A percentile compares a stretch with the other conserved stretches of the same genome.
These are phyloP conservation scores for Rauvolfia tetraphylla DNA, from an alignment of 257 asterid genomes.

Conservation along the genomic window DNA sequence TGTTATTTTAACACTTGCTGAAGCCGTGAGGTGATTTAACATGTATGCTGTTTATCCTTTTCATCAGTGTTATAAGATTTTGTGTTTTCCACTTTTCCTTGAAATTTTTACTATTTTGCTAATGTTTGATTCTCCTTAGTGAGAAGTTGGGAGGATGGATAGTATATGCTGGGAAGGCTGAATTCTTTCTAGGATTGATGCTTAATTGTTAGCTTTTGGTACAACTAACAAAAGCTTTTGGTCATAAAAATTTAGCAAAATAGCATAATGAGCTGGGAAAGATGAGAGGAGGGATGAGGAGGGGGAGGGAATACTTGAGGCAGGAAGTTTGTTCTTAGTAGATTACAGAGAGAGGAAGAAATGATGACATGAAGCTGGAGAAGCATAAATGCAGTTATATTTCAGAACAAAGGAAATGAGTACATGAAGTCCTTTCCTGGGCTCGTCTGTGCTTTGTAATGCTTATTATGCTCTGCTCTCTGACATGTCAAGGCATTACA, in stretches of 20 bases:
- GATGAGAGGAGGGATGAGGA: neutral
- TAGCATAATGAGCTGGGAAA: neutral
- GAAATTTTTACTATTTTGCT: neutral
- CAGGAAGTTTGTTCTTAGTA: neutral
- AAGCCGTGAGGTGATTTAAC: neutral
- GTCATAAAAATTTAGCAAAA: neutral
- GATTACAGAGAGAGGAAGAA: neutral
- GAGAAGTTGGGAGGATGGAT: neutral
- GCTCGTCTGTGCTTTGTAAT: neutral
- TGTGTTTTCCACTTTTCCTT: neutral
- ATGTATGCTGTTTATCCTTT: neutral
- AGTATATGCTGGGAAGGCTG: neutral
- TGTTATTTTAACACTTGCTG: constrained; percentile 7
- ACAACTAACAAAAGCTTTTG: neutral
- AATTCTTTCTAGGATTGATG: neutral
- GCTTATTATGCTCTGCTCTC: neutral
- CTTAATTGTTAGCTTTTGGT: neutral
- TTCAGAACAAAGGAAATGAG: neutral
- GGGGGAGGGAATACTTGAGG: neutral
- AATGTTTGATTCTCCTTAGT: neutral
- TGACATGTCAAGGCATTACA: neutral
- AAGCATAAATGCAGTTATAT: neutral
- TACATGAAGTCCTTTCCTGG: neutral
- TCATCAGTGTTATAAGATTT: neutral
- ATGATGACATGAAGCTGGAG: neutral